These are phyloP conservation scores for Plasmodium knowlesi DNA, from an alignment of 169 alveolate species.

Conservation along the genomic window DNA sequence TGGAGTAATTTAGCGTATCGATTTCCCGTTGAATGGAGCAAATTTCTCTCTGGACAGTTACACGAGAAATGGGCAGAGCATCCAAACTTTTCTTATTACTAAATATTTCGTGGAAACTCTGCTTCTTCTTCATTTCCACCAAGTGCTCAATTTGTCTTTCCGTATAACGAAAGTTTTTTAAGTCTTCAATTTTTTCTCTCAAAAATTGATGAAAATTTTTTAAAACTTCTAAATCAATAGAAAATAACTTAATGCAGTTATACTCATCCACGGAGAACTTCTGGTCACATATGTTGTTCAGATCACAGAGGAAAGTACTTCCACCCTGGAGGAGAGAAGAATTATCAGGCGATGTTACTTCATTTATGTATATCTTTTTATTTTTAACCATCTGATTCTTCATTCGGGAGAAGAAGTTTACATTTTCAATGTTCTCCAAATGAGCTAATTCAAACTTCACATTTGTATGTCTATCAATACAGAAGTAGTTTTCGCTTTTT, in stretches of 20 bases:
- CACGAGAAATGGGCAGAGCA: conserved; percentile 49
- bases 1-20: conserved; percentile 38
- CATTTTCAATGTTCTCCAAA: conserved; percentile 25
- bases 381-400: conserved; percentile 44
- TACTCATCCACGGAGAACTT: conserved; percentile 52
- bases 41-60: conserved; percentile 48
- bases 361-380: conserved; percentile 14
- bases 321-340: neutral
- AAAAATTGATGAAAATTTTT: conserved; percentile 37
- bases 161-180: conserved; percentile 64
- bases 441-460: conserved; percentile 51
- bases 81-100: conserved; percentile 43
- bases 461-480: conserved; percentile 54
- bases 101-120: conserved; percentile 52
- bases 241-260: conserved; percentile 59
- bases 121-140: conserved; percentile 57
- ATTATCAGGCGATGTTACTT: neutral
- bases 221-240: conserved; percentile 24
- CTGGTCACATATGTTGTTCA: conserved; percentile 50
- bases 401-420: conserved; percentile 14
- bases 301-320: conserved; percentile 29
- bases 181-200: conserved; percentile 69
- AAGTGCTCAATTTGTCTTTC: conserved; percentile 61
- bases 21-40: conserved; percentile 66
- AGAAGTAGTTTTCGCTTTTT: conserved; percentile 44